Percentiles rank a stretch among this genome's conserved stretches.
Conservation (phyloP, 176 grass and related monocot genomes). For the Avena atlantica region DNA sequence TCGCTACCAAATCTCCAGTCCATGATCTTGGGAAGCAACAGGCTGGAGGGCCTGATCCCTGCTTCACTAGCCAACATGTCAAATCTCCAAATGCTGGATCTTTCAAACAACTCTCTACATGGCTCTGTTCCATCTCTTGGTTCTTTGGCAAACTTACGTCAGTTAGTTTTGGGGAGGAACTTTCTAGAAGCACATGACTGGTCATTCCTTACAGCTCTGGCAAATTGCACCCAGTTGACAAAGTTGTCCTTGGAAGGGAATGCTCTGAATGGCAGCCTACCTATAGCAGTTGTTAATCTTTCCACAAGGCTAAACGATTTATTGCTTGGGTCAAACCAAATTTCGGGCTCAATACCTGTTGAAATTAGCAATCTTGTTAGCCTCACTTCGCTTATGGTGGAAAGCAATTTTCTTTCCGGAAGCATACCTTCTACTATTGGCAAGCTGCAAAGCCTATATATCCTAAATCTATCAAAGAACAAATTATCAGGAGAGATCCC, state of each 20-base stretch:
- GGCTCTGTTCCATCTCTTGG: conserved; percentile 33
- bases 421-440: conserved; percentile 54
- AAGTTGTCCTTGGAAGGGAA: conserved; percentile 38
- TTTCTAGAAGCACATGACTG: conserved; percentile 30
- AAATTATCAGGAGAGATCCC: conserved; percentile 60
- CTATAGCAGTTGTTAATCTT: conserved; percentile 41
- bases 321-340: conserved; percentile 41
- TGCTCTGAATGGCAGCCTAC: conserved; percentile 21
- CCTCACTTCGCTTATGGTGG: conserved; percentile 45
- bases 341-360: conserved; percentile 42
- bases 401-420: conserved; percentile 53
- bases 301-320: conserved; percentile 37
- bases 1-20: conserved; percentile 9
- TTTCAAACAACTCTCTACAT: conserved; percentile 19
- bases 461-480: conserved; percentile 54
- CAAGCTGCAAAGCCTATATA: conserved; percentile 22
- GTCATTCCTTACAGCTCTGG: conserved; percentile 22
- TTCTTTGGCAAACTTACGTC: not conserved
- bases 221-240: conserved; percentile 33
- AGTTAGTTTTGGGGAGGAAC: conserved; percentile 13
- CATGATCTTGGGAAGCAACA: conserved; percentile 29
- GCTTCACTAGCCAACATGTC: conserved; percentile 25
- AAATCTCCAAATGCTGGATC: conserved; percentile 33
- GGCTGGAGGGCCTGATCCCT: not conserved
- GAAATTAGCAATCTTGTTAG: conserved; percentile 48